Percentiles rank a stretch among this genome's conserved stretches.
phyloP scores from a whole-genome alignment of 805 yeast species.

The Tetrapisispora nanseiensis region DNA sequence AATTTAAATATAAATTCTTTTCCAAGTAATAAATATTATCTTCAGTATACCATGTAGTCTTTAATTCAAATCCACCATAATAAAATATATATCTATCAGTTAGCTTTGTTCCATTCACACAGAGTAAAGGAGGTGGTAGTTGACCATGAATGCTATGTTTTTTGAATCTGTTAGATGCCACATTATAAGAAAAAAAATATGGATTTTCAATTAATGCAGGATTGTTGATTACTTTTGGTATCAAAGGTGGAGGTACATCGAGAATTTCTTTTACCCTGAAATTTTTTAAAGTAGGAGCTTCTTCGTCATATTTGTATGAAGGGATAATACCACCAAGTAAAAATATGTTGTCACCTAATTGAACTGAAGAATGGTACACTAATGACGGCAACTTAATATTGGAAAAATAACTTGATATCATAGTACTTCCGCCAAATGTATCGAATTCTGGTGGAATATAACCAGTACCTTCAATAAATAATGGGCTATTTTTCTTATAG shows the following conservation, averaged over 20 bases:
- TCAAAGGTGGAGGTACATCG: conserved; percentile 40
- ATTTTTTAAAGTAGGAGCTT: conserved; percentile 28
- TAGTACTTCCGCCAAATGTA: conserved; percentile 16
- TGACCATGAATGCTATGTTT: conserved; percentile 30
- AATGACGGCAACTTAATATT: conserved; percentile 33
- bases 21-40: conserved; percentile 32
- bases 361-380: conserved; percentile 35
- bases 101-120: conserved; percentile 39
- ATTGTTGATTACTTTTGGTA: conserved; percentile 32
- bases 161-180: conserved; percentile 32
- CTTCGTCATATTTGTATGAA: conserved; percentile 18
- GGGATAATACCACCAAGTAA: conserved; percentile 39
- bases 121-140: conserved; percentile 43
- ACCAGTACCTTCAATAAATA: conserved; percentile 18
- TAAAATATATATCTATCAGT: conserved; percentile 48
- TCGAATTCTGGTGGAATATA: conserved; percentile 18
- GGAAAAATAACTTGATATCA: conserved; percentile 28
- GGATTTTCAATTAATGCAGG: conserved; percentile 35
- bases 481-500: conserved; percentile 14
- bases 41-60: conserved; percentile 25
- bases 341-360: conserved; percentile 30
- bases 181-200: conserved; percentile 29
- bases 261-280: conserved; percentile 30
- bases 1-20: conserved; percentile 39
- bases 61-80: conserved; percentile 57